Conservation (phyloP, 495 filamentous ascomycete species). For the Penicillium salamii region DNA sequence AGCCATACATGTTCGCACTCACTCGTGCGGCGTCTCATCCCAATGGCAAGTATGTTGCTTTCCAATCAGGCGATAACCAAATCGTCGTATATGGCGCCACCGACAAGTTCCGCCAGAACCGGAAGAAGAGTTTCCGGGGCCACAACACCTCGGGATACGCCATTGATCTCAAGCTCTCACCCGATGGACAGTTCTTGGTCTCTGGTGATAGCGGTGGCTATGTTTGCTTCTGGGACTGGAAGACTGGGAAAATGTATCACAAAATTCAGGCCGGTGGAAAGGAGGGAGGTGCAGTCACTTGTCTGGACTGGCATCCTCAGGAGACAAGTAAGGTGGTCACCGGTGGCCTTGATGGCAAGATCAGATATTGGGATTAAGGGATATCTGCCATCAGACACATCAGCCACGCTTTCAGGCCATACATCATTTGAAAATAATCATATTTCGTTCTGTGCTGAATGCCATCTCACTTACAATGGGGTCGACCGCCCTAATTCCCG, state of each 20-base stretch:
- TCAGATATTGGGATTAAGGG: conserved; percentile 90
- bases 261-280: conserved; percentile 77
- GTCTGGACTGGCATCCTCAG: conserved; percentile 88
- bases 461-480: too few relatives aligned
- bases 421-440: not conserved
- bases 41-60: conserved; percentile 85
- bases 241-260: conserved; percentile 97
- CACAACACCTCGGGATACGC: conserved; percentile 95
- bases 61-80: conserved; percentile 91
- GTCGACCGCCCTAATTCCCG: too few relatives aligned
- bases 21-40: conserved; percentile 79
- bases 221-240: conserved; percentile 98
- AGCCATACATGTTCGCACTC: conserved; percentile 95
- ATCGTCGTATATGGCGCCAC: conserved; percentile 91
- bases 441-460: too few relatives aligned
- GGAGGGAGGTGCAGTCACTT: conserved; percentile 67
- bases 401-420: too few relatives aligned
- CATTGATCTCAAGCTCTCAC: conserved; percentile 82
- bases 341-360: conserved; percentile 80
- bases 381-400: not conserved
- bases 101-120: conserved; percentile 94
- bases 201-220: conserved; percentile 83
- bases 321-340: conserved; percentile 93
- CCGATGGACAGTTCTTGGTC: conserved; percentile 84
- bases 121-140: conserved; percentile 93